Evolutionary conservation across 345 rosid species (phyloP).

Genomic region (Noccaea bulbosa): DNA sequence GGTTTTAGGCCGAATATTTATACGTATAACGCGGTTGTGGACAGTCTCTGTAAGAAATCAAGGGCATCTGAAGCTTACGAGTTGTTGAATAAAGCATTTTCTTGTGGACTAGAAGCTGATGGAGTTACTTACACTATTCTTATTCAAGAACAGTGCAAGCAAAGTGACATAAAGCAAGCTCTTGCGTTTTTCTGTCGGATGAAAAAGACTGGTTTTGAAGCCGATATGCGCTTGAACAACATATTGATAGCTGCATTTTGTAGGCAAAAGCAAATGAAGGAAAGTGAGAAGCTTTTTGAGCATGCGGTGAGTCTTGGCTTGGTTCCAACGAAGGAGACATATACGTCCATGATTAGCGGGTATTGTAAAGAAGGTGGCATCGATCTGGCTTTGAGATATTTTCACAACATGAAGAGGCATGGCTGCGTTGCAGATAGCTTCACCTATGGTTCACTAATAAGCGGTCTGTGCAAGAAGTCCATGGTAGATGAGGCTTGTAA

Average conservation of each 20-base stretch:
- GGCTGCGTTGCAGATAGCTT: constrained; percentile 72
- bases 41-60: constrained; percentile 70
- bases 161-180: constrained; percentile 53
- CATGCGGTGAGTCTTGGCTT: constrained; percentile 58
- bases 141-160: constrained; percentile 72
- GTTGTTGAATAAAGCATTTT: constrained; percentile 56
- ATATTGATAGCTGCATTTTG: constrained; percentile 70
- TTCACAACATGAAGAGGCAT: constrained; percentile 62
- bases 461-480: constrained; percentile 84
- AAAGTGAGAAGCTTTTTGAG: constrained; percentile 65
- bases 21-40: constrained; percentile 62
- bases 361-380: constrained; percentile 62
- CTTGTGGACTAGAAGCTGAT: constrained; percentile 67
- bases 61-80: constrained; percentile 66
- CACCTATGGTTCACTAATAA: constrained; percentile 80
- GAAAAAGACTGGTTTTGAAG: constrained; percentile 63
- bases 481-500: constrained; percentile 71
- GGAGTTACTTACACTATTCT: constrained; percentile 81
- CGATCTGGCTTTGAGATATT: constrained; percentile 53
- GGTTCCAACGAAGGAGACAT: constrained; percentile 87
- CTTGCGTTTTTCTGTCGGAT: constrained; percentile 63
- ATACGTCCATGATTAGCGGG: constrained; percentile 82
- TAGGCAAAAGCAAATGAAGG: constrained; percentile 67
- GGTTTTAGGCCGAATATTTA: constrained; percentile 68
- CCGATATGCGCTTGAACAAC: constrained; percentile 69